phyloP scores from a whole-genome alignment of 768 basidiomycete species.

The Tulasnella sp. region DNA sequence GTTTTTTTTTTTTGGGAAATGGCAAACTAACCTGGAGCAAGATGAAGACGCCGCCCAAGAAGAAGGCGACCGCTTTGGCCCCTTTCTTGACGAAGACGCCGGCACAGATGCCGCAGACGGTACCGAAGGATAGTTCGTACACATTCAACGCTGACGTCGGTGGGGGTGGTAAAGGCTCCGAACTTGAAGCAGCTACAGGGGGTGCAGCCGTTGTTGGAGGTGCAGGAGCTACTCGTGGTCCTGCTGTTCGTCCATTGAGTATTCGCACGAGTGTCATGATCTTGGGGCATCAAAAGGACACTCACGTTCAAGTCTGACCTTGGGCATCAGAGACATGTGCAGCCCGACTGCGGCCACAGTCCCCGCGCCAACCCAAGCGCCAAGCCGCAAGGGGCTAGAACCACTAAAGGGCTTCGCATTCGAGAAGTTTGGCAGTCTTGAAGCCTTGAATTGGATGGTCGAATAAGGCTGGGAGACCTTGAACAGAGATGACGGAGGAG shows the following conservation, averaged over 20 bases:
- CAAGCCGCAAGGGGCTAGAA: too few relatives aligned
- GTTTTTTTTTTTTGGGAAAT: background rate
- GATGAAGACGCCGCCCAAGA: conserved; percentile 84
- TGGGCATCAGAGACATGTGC: background rate
- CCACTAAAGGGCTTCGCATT: too few relatives aligned
- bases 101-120: conserved; percentile 76
- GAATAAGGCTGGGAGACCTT: too few relatives aligned
- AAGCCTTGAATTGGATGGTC: too few relatives aligned
- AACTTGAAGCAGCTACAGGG: background rate
- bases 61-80: conserved; percentile 68
- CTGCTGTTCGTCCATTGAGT: too few relatives aligned
- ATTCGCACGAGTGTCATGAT: too few relatives aligned
- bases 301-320: conserved; percentile 11
- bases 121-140: conserved; percentile 80
- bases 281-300: background rate
- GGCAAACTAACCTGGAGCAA: conserved; percentile 64
- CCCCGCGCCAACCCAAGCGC: background rate
- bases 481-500: too few relatives aligned
- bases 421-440: too few relatives aligned
- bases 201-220: background rate
- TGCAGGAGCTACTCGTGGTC: background rate
- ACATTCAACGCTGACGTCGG: conserved; percentile 65
- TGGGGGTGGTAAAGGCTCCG: conserved; percentile 29
- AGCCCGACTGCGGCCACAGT: conserved; percentile 4
- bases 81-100: conserved; percentile 95